Percentiles rank a stretch among this genome's conserved stretches.
These are phyloP conservation scores for Nymphaea colorata DNA, from an alignment of 164 flowering plant genomes.

Conservation along the genomic window DNA sequence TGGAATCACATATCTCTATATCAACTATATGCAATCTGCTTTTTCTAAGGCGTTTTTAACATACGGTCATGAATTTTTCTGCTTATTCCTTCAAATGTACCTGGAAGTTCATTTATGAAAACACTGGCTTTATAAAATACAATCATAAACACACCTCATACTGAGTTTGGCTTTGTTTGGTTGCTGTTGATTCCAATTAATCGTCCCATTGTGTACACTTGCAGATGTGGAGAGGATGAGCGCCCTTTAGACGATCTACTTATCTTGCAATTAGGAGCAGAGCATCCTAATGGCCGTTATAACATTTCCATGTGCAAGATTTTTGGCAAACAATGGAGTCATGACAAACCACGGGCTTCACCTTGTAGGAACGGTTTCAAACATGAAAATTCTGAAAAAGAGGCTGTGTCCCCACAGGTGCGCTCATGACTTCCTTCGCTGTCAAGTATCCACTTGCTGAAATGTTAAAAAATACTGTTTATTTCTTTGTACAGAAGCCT, in stretches of 20 bases:
- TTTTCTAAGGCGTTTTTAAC: no score
- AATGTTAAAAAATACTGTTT: neutral
- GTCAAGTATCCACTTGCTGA: neutral
- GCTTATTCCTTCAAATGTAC: no score
- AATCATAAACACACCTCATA: no score
- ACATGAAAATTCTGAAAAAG: neutral
- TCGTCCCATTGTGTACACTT: neutral
- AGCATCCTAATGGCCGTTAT: slow-evolving; percentile 46
- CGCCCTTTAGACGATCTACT: slow-evolving; percentile 77
- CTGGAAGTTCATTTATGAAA: no score
- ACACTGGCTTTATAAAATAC: no score
- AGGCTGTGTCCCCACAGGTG: neutral
- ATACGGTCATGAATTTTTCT: no score
- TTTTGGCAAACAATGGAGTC: slow-evolving; percentile 44
- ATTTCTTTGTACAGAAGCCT: neutral
- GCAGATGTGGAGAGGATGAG: slow-evolving; percentile 94
- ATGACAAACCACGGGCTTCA: slow-evolving; percentile 24
- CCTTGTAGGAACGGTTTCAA: slow-evolving; percentile 1
- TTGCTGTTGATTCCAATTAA: no score
- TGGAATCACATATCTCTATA: no score
- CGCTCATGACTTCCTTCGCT: neutral
- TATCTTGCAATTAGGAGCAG: slow-evolving; percentile 57
- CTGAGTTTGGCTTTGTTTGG: no score
- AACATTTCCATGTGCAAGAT: slow-evolving; percentile 51
- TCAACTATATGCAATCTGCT: no score